Percentiles rank a stretch among this genome's conserved stretches.
Evolutionary conservation across 2,329 filamentous ascomycete species (phyloP).

Genomic region (Hortaea werneckii): DNA sequence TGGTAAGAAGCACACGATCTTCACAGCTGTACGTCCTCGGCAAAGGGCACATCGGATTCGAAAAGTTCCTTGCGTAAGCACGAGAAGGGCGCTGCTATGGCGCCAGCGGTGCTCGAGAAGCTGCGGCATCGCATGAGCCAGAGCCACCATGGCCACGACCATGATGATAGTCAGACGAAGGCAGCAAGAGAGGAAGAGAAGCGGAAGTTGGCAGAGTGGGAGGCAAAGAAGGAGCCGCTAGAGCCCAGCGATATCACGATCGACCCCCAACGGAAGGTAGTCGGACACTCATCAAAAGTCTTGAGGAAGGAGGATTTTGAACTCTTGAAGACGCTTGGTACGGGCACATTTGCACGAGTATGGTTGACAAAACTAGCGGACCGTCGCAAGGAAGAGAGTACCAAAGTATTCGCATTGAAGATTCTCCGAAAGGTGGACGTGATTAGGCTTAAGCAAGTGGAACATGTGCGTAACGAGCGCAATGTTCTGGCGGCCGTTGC

Average conservation of each 20-base stretch:
- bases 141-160: slow-evolving; percentile 12
- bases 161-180: slow-evolving; percentile 14
- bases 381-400: slow-evolving; percentile 39
- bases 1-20: neutral
- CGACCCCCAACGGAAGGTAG: slow-evolving; percentile 34
- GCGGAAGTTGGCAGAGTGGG: slow-evolving; percentile 36
- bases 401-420: slow-evolving; percentile 71
- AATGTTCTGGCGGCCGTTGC: slow-evolving; percentile 66
- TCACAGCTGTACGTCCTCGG: neutral
- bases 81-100: slow-evolving; percentile 12
- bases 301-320: slow-evolving; percentile 53
- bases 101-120: slow-evolving; percentile 24
- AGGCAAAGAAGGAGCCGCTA: slow-evolving; percentile 34
- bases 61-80: neutral
- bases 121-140: slow-evolving; percentile 26
- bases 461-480: slow-evolving; percentile 77
- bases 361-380: slow-evolving; percentile 62
- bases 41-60: neutral
- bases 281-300: slow-evolving; percentile 38
- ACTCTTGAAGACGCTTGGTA: slow-evolving; percentile 65
- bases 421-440: slow-evolving; percentile 60
- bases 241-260: slow-evolving; percentile 33
- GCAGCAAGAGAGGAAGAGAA: slow-evolving; percentile 38
- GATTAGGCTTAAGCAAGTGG: slow-evolving; percentile 74
- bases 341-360: slow-evolving; percentile 69